Conservation (phyloP, 2,329 filamentous ascomycete genomes). For the Elsinoe batatas region DNA sequence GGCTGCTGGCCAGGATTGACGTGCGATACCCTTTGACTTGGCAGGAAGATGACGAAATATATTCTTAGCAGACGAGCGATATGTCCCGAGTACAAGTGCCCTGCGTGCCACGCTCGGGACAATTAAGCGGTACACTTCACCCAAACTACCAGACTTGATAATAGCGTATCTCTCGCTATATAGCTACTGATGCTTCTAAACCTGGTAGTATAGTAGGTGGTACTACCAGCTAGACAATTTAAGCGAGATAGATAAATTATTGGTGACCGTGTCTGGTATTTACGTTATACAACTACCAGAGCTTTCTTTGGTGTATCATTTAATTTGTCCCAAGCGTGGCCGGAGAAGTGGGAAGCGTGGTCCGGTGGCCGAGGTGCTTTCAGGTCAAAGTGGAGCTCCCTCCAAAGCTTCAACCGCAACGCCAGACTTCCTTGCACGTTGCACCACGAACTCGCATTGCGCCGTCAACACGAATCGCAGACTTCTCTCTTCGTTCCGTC, state of each 20-base stretch:
- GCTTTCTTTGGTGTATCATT: no score
- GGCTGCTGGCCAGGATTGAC: constrained; percentile 4
- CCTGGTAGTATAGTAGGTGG: no score
- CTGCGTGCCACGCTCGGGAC: no score
- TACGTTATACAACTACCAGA: no score
- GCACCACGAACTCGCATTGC: background rate
- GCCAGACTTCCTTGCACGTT: background rate
- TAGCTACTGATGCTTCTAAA: no score
- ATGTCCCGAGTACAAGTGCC: background rate
- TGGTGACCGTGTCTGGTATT: no score
- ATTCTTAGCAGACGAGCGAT: background rate
- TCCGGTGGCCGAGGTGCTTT: background rate
- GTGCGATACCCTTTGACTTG: constrained; percentile 9
- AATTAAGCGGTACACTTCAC: no score
- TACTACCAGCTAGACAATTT: no score
- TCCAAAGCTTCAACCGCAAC: background rate
- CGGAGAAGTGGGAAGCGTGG: background rate
- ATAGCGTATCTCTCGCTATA: no score
- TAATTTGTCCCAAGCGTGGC: no score
- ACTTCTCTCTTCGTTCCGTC: background rate
- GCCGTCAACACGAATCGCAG: background rate
- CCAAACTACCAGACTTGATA: no score
- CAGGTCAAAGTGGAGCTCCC: background rate
- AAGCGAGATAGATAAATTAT: no score
- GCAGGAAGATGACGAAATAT: background rate